Evolutionary conservation across 208 protist genomes (phyloP).

Genomic region (Acanthamoeba divionensis): DNA sequence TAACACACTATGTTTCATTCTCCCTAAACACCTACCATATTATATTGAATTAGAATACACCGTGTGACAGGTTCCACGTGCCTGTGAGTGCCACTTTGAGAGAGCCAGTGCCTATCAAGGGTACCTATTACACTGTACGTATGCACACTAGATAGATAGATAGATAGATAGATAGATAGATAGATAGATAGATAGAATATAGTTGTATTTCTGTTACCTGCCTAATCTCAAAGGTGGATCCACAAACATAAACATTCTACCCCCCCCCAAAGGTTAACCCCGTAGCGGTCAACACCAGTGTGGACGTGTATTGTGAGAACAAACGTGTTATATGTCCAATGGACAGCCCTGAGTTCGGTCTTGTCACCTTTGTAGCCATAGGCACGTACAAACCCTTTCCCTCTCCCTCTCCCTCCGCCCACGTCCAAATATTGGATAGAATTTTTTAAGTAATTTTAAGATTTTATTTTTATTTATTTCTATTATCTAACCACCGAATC

Average conservation of each 20-base stretch:
- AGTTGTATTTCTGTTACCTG: no score
- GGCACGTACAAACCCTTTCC: not conserved
- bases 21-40: not conserved
- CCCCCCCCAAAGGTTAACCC: constrained; percentile 49
- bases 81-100: no score
- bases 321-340: constrained; percentile 39
- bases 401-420: not conserved
- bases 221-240: no score
- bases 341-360: constrained; percentile 27
- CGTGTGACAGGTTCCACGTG: no score
- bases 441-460: not conserved
- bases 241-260: not conserved
- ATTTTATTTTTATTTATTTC: no score
- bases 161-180: no score
- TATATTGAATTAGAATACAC: no score
- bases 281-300: constrained; percentile 9
- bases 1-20: not conserved
- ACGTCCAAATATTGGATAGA: not conserved
- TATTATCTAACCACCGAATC: no score
- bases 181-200: no score
- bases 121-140: constrained; percentile 51
- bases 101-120: constrained; percentile 21
- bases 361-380: constrained; percentile 48
- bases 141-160: not conserved
- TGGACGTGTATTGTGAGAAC: constrained; percentile 50